phyloP scores from a whole-genome alignment of 257 asterid species.

The Parsonsia alboflavescens region DNA sequence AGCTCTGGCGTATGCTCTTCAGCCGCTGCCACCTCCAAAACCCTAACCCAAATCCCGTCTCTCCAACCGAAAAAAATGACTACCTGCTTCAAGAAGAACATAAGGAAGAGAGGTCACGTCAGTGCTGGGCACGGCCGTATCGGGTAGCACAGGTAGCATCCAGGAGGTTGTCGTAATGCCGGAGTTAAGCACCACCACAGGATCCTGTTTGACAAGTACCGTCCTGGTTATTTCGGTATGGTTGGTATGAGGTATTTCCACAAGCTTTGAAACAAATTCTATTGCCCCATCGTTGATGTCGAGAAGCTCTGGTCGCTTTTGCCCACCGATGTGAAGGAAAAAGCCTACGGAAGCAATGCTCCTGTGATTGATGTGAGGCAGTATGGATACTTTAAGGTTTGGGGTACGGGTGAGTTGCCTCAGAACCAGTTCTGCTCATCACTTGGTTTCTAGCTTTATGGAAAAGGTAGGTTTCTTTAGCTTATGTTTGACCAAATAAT shows the following conservation, averaged over 20 bases:
- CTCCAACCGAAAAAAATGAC: slow-evolving; percentile 34
- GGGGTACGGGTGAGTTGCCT: slow-evolving; percentile 15
- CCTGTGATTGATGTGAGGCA: slow-evolving; percentile 11
- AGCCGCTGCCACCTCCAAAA: not conserved
- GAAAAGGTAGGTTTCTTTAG: slow-evolving; percentile 38
- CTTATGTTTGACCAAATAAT: not conserved
- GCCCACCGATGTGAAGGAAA: slow-evolving; percentile 1
- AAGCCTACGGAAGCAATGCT: slow-evolving; percentile 19
- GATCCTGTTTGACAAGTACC: slow-evolving; percentile 74
- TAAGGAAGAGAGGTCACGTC: slow-evolving; percentile 83
- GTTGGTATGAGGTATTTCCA: slow-evolving; percentile 52
- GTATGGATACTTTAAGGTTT: slow-evolving; percentile 59
- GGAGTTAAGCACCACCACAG: slow-evolving; percentile 87
- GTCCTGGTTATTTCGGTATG: slow-evolving; percentile 65
- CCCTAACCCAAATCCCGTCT: slow-evolving; percentile 14
- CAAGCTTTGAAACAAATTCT: slow-evolving; percentile 12
- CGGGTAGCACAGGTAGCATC: slow-evolving; percentile 74
- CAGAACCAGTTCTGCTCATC: slow-evolving; percentile 18
- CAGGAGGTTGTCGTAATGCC: slow-evolving; percentile 76
- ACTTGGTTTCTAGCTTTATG: slow-evolving; percentile 22
- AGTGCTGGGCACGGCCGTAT: slow-evolving; percentile 79
- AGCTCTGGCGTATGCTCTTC: too few relatives aligned
- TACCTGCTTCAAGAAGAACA: slow-evolving; percentile 62
- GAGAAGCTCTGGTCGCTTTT: slow-evolving; percentile 21
- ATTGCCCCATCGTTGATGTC: slow-evolving; percentile 10